Evolutionary conservation across 2,329 filamentous ascomycete species (phyloP).

Genomic region (Paecilomyces formosus): DNA sequence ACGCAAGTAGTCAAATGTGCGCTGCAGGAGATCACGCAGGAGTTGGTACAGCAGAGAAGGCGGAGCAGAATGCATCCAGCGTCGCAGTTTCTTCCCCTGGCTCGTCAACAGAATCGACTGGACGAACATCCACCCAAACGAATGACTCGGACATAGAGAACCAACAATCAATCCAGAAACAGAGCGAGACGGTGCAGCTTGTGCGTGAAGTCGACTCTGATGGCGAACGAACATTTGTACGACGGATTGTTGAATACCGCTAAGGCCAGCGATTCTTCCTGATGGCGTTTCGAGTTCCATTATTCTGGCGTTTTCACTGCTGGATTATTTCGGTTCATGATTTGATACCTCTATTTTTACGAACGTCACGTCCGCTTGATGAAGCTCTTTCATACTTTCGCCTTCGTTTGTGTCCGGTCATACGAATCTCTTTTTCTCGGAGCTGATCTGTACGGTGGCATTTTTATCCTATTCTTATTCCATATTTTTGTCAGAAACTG

Average conservation of each 20-base stretch:
- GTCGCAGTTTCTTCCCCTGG: background rate
- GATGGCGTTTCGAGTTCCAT: background rate
- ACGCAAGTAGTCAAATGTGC: background rate
- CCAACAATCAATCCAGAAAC: constrained; percentile 15
- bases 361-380: background rate
- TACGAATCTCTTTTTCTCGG: background rate
- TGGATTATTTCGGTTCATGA: background rate
- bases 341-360: background rate
- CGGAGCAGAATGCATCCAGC: background rate
- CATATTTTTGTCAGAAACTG: no score
- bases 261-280: constrained; percentile 9
- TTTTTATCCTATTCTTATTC: no score
- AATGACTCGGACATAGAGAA: background rate
- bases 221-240: constrained; percentile 24
- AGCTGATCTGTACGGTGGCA: background rate
- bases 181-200: constrained; percentile 22
- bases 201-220: constrained; percentile 22
- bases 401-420: background rate
- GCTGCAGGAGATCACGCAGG: background rate
- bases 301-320: background rate
- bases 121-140: background rate
- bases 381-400: background rate
- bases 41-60: background rate
- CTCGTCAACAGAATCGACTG: background rate
- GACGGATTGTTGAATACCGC: constrained; percentile 29